A percentile compares a stretch with the other conserved stretches of the same genome.
Conservation (phyloP, 1,284 basidiomycete genomes). For the Tilletia horrida region DNA sequence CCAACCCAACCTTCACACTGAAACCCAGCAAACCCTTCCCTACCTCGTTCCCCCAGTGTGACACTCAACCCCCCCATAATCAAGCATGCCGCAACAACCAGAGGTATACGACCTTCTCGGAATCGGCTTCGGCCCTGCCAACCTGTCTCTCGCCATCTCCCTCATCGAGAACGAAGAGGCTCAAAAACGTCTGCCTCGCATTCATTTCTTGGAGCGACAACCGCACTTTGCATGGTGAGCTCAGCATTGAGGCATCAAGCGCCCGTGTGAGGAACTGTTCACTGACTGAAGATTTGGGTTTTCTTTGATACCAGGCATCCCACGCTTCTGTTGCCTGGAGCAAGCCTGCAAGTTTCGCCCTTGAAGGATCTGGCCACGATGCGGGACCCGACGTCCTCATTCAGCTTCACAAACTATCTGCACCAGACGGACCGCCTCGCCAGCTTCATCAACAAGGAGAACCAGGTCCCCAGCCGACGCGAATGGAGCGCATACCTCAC, state of each 20-base stretch:
- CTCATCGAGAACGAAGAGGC: constrained; percentile 46
- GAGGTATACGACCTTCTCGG: constrained; percentile 47
- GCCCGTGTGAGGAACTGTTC: too few relatives aligned
- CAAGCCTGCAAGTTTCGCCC: constrained; percentile 53
- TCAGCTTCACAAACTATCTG: constrained; percentile 52
- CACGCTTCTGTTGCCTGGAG: constrained; percentile 49
- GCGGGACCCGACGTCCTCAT: constrained; percentile 52
- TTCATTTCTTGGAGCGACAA: constrained; percentile 47
- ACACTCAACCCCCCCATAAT: neutral
- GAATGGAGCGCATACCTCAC: constrained; percentile 54
- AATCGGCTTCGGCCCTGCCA: constrained; percentile 52
- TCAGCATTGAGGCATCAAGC: neutral
- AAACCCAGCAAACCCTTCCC: too few relatives aligned
- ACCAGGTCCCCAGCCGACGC: constrained; percentile 46
- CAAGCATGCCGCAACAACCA: constrained; percentile 20
- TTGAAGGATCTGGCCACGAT: constrained; percentile 53
- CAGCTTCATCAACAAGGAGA: constrained; percentile 52
- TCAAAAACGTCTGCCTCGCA: constrained; percentile 32
- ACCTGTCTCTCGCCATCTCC: constrained; percentile 50
- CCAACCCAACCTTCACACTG: too few relatives aligned
- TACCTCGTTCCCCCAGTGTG: too few relatives aligned
- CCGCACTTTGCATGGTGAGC: constrained; percentile 48
- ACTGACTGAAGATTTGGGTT: neutral
- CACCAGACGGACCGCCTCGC: constrained; percentile 46
- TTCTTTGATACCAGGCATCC: constrained; percentile 34